Evolutionary conservation across 495 filamentous ascomycete genomes (phyloP), one percentile per base, ranked within the genome.

Genomic region (Podospora bellae-mahoneyi): DNA sequence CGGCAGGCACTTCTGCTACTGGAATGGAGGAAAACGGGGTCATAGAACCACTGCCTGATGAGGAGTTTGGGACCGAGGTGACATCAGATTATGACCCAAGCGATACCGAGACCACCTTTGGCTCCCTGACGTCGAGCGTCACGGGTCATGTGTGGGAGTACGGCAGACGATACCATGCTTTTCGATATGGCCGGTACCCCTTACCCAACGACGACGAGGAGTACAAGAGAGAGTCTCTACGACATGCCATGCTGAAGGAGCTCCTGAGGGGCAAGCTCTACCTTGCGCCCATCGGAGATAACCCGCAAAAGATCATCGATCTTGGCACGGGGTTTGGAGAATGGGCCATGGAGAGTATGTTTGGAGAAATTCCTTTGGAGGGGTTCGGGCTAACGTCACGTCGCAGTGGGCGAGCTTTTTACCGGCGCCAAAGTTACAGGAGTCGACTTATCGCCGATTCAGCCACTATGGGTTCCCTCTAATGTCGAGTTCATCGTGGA

Each of bases 331-430:
- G 90, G 5, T 82, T 80, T 64, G 82, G 81, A 16, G 72, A 78
- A 65, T 91, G 89, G 89, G 84, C 88, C 6, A 89, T 91, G 56
- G 88, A 89, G 71, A 81, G 88, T 82, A 80, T 75, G 84, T 72
- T 10, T 53, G 54, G 30, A 56, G 32, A 56, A 53, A 61, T 19
- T 48, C 39, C 58, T 65, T 18, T 30, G 28, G 30, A 30, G 44
- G 7, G 27, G 32, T 26, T 30, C 15, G 4, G 60, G 23, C 30
- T 53, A 69, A 57, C 19, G 20, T 19, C 7, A 4, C n/a, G 15
- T 30, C 27, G 18, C 64, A 88, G 83, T 84, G 65, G 77, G 82
- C 5, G 87, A 91, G 64, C 69, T 75, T 6, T 86, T 82, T 71
- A 87, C 87, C 5, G 66, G 79, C 34, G 82, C 85, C 18, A 79